Conservation (phyloP, 352 stramenopile species). For the Globisporangium mamillatum region DNA sequence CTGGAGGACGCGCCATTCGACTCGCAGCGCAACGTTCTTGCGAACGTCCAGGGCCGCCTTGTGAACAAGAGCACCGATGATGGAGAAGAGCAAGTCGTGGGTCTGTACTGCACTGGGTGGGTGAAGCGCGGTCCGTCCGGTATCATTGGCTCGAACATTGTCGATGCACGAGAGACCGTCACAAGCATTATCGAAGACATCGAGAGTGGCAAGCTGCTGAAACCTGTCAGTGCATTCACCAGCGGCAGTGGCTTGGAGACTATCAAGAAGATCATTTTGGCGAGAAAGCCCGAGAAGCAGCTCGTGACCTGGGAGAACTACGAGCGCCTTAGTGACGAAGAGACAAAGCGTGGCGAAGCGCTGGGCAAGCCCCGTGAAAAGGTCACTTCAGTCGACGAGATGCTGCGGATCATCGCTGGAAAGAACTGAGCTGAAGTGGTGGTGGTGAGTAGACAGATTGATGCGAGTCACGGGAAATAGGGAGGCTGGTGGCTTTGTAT, state of each 20-base stretch:
- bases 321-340: constrained; percentile 53
- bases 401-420: constrained; percentile 42
- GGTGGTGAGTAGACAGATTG: neutral
- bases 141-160: constrained; percentile 99
- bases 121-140: constrained; percentile 96
- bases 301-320: constrained; percentile 73
- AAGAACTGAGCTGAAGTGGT: neutral
- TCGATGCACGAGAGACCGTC: constrained; percentile 95
- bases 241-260: constrained; percentile 28
- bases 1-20: constrained; percentile 86
- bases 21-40: constrained; percentile 50
- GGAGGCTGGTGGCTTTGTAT: constrained; percentile 1
- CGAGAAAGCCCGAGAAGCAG: constrained; percentile 52
- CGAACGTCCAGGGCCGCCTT: constrained; percentile 60
- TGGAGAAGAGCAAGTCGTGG: constrained; percentile 38
- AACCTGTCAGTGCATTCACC: constrained; percentile 14
- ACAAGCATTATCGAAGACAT: constrained; percentile 91
- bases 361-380: constrained; percentile 80
- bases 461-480: neutral
- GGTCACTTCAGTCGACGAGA: constrained; percentile 72
- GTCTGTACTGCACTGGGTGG: constrained; percentile 97
- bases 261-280: constrained; percentile 45
- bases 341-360: constrained; percentile 51
- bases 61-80: constrained; percentile 34
- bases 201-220: constrained; percentile 35